Evolutionary conservation across 2,329 filamentous ascomycete species (phyloP).

Genomic region (Bipolaris bicolor): DNA sequence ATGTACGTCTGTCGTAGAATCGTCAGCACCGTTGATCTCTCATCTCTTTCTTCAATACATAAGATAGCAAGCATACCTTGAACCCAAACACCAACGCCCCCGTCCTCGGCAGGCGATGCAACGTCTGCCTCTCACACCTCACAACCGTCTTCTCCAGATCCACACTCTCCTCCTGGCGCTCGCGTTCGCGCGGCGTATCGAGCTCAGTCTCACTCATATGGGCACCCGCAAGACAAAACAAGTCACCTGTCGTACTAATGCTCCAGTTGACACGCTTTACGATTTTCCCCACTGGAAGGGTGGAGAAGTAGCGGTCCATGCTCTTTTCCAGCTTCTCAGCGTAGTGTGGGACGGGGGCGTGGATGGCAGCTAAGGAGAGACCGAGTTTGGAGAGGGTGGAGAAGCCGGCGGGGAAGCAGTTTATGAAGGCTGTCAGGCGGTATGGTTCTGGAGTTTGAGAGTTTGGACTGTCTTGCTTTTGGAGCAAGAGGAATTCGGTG

Average conservation of each 20-base stretch:
- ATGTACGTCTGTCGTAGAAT: slow-evolving; percentile 57
- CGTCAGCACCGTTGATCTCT: too few species aligned
- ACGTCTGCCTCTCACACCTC: slow-evolving; percentile 65
- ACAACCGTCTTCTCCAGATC: slow-evolving; percentile 56
- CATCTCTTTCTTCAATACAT: too few species aligned
- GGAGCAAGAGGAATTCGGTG: slow-evolving; percentile 65
- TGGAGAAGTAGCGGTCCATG: slow-evolving; percentile 68
- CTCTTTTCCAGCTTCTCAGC: slow-evolving; percentile 60
- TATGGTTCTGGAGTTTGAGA: slow-evolving; percentile 53
- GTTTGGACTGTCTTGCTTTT: slow-evolving; percentile 29
- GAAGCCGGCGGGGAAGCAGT: slow-evolving; percentile 66
- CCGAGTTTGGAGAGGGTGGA: slow-evolving; percentile 62
- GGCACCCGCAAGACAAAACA: slow-evolving; percentile 52
- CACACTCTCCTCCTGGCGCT: slow-evolving; percentile 31
- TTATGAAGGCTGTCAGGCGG: slow-evolving; percentile 61
- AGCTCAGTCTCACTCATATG: slow-evolving; percentile 52
- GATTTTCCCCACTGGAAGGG: slow-evolving; percentile 59
- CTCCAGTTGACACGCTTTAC: slow-evolving; percentile 64
- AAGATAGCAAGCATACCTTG: slow-evolving; percentile 47
- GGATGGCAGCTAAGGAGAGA: slow-evolving; percentile 60
- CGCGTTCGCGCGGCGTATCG: slow-evolving; percentile 7
- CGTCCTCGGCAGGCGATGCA: slow-evolving; percentile 63
- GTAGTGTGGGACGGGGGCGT: slow-evolving; percentile 65
- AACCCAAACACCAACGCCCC: slow-evolving; percentile 65
- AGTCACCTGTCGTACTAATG: slow-evolving; percentile 50